A percentile compares a stretch with the other conserved stretches of the same genome.
These are phyloP conservation scores for Alternaria sp. DNA, from an alignment of 2,329 filamentous ascomycete species.

Conservation along the genomic window DNA sequence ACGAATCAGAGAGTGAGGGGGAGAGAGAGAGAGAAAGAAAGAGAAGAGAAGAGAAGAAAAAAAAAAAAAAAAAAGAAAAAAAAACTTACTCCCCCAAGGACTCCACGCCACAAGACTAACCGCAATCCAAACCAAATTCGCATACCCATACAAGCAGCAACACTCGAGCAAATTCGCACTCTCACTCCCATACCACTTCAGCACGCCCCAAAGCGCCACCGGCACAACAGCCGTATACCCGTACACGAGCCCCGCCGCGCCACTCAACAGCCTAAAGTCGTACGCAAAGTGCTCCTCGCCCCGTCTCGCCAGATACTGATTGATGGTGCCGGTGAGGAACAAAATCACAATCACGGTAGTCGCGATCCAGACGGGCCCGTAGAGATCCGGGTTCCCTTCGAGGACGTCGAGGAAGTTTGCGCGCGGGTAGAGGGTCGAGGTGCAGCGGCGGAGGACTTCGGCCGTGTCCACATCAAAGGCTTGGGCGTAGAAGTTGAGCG, in stretches of 20 bases:
- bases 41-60: neutral
- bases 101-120: slow-evolving; percentile 93
- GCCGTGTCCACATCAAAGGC: slow-evolving; percentile 98
- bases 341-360: slow-evolving; percentile 96
- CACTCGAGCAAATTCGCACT: slow-evolving; percentile 93
- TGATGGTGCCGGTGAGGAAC: slow-evolving; percentile 94
- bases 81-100: slow-evolving; percentile 68
- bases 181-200: slow-evolving; percentile 96
- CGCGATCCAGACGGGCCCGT: slow-evolving; percentile 98
- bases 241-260: slow-evolving; percentile 90
- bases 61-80: neutral
- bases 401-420: slow-evolving; percentile 96
- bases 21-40: neutral
- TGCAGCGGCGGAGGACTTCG: slow-evolving; percentile 85
- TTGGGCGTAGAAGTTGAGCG: slow-evolving; percentile 90
- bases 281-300: slow-evolving; percentile 80
- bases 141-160: slow-evolving; percentile 94
- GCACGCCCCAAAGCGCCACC: slow-evolving; percentile 80
- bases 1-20: too few species aligned
- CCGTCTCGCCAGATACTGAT: slow-evolving; percentile 79
- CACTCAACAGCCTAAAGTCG: slow-evolving; percentile 88
- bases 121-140: slow-evolving; percentile 96
- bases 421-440: slow-evolving; percentile 86
- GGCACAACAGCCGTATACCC: slow-evolving; percentile 88
- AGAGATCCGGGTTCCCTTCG: slow-evolving; percentile 95